Evolutionary conservation across 2,329 filamentous ascomycete genomes (phyloP), one percentile per base, ranked within the genome.

Genomic region (Fusarium pseudonygamai): DNA sequence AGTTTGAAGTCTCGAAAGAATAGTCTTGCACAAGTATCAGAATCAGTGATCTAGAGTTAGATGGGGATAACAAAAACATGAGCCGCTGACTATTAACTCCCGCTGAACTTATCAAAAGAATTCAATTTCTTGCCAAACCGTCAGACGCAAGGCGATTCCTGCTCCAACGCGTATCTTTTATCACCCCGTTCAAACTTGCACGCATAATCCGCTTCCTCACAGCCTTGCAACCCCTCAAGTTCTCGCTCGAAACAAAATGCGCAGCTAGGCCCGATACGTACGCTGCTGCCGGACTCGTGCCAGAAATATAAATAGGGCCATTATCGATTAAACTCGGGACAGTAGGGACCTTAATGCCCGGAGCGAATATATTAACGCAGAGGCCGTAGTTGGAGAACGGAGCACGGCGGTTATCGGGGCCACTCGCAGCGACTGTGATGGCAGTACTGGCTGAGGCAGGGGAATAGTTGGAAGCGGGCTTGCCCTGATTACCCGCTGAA

Each of bases 361-460:
- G 64, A n/a, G 64, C 66, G 2, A 68, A 69, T 3, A 69, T 40
- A 26, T 69, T 22, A 32, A 69, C 43, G 1, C 30, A 2, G 13
- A 34, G 37, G 11, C 64, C 64, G 18, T 26, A 69, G 64, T 69
- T 68, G 42, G 64, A 69, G 1, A 37, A 63, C 0, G 7, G 9
- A 39, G 32, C 16, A 3, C 67, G 57, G 12, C 15, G 26, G 6
- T 63, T 28, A 6, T 57, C 37, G 6, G 12, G 55, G 12, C 36
- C 28, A 22, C 32, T 69, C 2, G 43, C 64, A 6, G 57, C 66
- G 6, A 69, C 67, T 12, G 66, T 68, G 39, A 65, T 68, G 32
- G 67, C 30, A 4, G 47, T 56, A 2, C 30, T 30, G 28, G 61
- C 64, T 2, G 28, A 37, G 16, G 39, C 66, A 22, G 64, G 66